Evolutionary conservation across 202 grass and related monocot genomes (phyloP).

Genomic region (Brachypodium distachyon): DNA sequence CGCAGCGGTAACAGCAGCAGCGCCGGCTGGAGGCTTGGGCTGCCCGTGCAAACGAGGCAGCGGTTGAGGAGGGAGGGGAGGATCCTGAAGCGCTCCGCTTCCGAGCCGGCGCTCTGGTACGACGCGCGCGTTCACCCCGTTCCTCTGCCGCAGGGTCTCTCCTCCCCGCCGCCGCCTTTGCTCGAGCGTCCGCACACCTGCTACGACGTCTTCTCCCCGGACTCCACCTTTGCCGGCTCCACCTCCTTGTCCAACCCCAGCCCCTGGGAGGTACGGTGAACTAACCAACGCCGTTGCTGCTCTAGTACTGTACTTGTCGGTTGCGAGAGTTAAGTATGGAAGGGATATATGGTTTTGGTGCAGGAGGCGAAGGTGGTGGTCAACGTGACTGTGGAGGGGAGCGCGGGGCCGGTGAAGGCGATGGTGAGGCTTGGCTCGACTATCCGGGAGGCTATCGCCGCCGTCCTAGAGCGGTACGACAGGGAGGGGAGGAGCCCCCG

Average conservation of each 20-base stretch:
- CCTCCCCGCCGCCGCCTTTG: conserved; percentile 18
- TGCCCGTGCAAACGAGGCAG: background rate
- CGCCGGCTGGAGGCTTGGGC: background rate
- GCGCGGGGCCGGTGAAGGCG: conserved; percentile 65
- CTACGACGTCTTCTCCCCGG: conserved; percentile 19
- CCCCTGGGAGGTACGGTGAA: background rate
- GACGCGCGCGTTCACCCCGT: background rate
- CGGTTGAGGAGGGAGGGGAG: background rate
- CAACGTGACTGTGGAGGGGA: conserved; percentile 84
- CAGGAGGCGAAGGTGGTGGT: conserved; percentile 72
- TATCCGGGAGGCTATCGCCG: conserved; percentile 64
- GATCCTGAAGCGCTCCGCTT: conserved; percentile 32
- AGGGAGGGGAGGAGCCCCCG: conserved; percentile 67
- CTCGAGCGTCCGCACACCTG: conserved; percentile 32
- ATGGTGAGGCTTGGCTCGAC: conserved; percentile 60
- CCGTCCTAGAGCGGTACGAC: conserved; percentile 55
- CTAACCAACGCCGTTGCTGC: background rate
- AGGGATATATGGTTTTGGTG: conserved; percentile 5
- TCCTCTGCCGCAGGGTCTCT: background rate
- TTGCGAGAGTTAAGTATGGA: background rate
- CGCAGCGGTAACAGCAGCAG: background rate
- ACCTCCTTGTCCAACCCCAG: background rate
- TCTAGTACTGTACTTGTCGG: background rate
- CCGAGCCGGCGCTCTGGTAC: conserved; percentile 43
- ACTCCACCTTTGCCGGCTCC: background rate